Conservation (phyloP, 1,139 yeast species). For the Kluyveromyces marxianus region DNA sequence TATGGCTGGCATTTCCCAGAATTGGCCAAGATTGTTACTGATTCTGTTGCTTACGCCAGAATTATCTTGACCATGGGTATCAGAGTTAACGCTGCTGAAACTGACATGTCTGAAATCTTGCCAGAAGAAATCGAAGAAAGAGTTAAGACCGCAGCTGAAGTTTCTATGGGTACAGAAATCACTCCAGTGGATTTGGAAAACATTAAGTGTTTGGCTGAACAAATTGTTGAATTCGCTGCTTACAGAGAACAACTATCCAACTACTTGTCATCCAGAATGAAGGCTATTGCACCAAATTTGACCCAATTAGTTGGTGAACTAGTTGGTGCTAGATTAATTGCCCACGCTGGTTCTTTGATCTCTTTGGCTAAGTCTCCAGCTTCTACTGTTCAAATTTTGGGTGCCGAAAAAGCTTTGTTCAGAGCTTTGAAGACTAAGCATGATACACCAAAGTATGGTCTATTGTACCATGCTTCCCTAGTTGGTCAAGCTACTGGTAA, state of each 20-base stretch:
- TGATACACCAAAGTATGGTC: constrained; percentile 97
- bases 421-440: constrained; percentile 97
- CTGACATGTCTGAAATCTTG: constrained; percentile 82
- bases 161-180: constrained; percentile 97
- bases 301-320: constrained; percentile 94
- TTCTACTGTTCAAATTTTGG: constrained; percentile 95
- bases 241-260: constrained; percentile 89
- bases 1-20: constrained; percentile 99
- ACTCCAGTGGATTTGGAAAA: constrained; percentile 81
- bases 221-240: constrained; percentile 88
- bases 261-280: constrained; percentile 90
- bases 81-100: constrained; percentile 82
- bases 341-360: constrained; percentile 93
- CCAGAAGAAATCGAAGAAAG: constrained; percentile 88
- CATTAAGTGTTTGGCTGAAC: constrained; percentile 84
- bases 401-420: constrained; percentile 98
- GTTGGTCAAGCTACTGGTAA: constrained; percentile 97
- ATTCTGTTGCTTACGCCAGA: constrained; percentile 91
- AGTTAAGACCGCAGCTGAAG: constrained; percentile 89
- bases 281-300: constrained; percentile 96
- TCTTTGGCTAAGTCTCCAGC: constrained; percentile 97
- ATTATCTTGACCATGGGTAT: constrained; percentile 90
- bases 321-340: constrained; percentile 96
- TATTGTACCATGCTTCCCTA: constrained; percentile 91
- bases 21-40: constrained; percentile 92